Conservation (phyloP, 352 stramenopile genomes). For the Phytophthora uliginosa region DNA sequence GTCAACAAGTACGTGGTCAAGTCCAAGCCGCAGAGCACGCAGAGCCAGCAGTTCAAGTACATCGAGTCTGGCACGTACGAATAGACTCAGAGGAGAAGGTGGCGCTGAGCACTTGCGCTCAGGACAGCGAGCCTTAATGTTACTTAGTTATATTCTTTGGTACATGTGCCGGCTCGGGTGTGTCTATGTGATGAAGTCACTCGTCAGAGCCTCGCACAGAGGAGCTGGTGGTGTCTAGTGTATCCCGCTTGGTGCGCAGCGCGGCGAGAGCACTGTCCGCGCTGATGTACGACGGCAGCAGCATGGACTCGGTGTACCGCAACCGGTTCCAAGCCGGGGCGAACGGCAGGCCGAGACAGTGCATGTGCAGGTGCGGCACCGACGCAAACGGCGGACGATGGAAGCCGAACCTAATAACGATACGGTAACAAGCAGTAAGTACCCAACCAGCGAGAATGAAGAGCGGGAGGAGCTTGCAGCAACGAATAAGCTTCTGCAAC, state of each 20-base stretch:
- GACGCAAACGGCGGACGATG: constrained; percentile 78
- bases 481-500: not conserved
- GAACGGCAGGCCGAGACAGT: constrained; percentile 78
- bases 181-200: constrained; percentile 6
- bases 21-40: constrained; percentile 80
- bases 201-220: constrained; percentile 9
- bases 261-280: constrained; percentile 51
- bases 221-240: constrained; percentile 27
- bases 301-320: constrained; percentile 61
- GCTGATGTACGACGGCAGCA: constrained; percentile 71
- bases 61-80: constrained; percentile 87
- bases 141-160: constrained; percentile 37
- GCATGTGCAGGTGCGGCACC: constrained; percentile 77
- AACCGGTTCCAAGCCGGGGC: constrained; percentile 69
- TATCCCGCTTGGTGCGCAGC: constrained; percentile 35
- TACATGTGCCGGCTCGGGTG: constrained; percentile 15
- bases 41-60: constrained; percentile 87
- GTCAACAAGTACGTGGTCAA: constrained; percentile 91
- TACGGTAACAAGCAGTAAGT: not conserved
- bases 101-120: not conserved
- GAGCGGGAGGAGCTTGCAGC: not conserved
- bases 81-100: constrained; percentile 16
- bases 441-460: too few species aligned
- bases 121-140: constrained; percentile 20
- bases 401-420: constrained; percentile 65